A percentile compares a stretch with the other conserved stretches of the same genome.
Conservation (phyloP, 305 asterid species). For the Fraxinus platypoda region DNA sequence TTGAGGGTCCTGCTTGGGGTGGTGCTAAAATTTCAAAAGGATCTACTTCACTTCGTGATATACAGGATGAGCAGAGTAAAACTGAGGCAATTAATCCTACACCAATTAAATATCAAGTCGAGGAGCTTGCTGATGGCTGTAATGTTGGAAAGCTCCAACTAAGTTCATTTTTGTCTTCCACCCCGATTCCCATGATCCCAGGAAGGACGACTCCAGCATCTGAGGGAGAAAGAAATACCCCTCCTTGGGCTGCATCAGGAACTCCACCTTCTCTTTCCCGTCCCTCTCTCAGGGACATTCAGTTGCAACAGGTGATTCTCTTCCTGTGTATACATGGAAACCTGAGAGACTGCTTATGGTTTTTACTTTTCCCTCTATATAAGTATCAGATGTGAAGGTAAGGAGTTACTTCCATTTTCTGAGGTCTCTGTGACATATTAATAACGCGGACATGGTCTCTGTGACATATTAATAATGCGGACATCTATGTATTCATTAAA, state of each 20-base stretch:
- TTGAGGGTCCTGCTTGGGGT: constrained; percentile 98
- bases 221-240: constrained; percentile 75
- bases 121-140: constrained; percentile 40
- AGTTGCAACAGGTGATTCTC: constrained; percentile 72
- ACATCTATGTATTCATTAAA: neutral
- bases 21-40: constrained; percentile 63
- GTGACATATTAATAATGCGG: no score
- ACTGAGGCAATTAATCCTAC: constrained; percentile 36
- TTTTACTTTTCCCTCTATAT: neutral
- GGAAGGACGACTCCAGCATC: constrained; percentile 37
- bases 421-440: neutral
- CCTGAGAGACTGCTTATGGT: neutral
- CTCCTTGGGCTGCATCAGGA: constrained; percentile 93
- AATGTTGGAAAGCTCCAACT: constrained; percentile 46
- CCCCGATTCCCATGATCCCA: constrained; percentile 62
- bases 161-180: constrained; percentile 58
- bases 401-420: neutral
- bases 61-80: constrained; percentile 90
- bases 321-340: neutral
- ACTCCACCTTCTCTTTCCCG: constrained; percentile 80
- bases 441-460: neutral
- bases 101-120: constrained; percentile 38
- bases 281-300: constrained; percentile 91
- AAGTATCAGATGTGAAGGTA: neutral
- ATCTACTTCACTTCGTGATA: constrained; percentile 73